phyloP scores from a whole-genome alignment of 1,139 yeast species.

The Taiozyma onychis region DNA sequence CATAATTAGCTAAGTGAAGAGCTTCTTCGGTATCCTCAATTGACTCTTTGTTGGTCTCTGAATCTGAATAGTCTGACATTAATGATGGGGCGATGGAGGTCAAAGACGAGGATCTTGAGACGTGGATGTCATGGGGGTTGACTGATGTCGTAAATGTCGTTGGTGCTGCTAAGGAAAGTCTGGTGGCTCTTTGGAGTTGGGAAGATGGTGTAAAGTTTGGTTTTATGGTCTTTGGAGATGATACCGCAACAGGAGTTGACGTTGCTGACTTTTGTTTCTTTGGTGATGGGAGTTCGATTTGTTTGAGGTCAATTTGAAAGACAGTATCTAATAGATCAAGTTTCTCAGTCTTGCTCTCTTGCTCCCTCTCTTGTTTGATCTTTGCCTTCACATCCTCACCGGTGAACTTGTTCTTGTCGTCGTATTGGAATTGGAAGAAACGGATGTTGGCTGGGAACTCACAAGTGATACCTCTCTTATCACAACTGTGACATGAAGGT shows the following conservation, averaged over 20 bases:
- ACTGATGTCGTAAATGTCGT: neutral
- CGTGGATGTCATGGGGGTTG: neutral
- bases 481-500: conserved; percentile 48
- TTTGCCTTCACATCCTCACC: neutral
- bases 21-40: conserved; percentile 12
- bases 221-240: neutral
- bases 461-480: conserved; percentile 25
- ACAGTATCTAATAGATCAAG: neutral
- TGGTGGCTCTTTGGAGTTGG: neutral
- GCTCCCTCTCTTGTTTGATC: neutral
- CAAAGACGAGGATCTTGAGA: conserved; percentile 8
- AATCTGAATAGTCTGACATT: conserved; percentile 8
- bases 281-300: neutral
- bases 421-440: conserved; percentile 13
- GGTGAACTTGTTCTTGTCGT: neutral
- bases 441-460: conserved; percentile 23
- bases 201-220: neutral
- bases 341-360: neutral
- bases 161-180: neutral
- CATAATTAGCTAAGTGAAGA: conserved; percentile 17
- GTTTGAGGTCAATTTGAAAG: neutral
- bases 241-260: neutral
- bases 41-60: conserved; percentile 1
- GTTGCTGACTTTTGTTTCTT: neutral
- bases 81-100: conserved; percentile 7